These are phyloP conservation scores for Laguncularia racemosa DNA, from an alignment of 345 rosid genomes.

Conservation along the genomic window DNA sequence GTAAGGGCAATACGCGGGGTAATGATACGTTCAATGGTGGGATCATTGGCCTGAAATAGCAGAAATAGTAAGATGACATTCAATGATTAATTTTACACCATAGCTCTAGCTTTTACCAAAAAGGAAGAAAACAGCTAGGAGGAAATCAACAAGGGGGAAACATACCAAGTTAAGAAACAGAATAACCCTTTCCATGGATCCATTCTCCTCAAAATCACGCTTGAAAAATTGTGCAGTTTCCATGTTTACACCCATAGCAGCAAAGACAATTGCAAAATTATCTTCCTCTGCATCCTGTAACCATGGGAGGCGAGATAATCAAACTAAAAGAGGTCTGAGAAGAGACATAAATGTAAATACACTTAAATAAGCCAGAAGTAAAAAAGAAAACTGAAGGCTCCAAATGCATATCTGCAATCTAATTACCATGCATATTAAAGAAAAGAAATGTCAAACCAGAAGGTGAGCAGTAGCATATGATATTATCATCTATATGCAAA, in stretches of 20 bases:
- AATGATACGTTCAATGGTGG: constrained; percentile 92
- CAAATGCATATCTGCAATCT: too few relatives aligned
- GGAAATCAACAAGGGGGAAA: neutral
- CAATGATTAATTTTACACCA: neutral
- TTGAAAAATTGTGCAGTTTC: constrained; percentile 98
- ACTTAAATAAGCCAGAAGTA: too few relatives aligned
- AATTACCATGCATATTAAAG: too few relatives aligned
- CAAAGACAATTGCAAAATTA: constrained; percentile 96
- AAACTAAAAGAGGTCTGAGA: too few relatives aligned
- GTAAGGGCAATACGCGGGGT: constrained; percentile 97
- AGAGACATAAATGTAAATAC: too few relatives aligned
- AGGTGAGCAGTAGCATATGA: too few relatives aligned
- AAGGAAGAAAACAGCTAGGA: neutral
- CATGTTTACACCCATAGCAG: constrained; percentile 99
- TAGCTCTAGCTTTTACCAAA: neutral
- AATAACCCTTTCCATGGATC: constrained; percentile 97
- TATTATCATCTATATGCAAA: too few relatives aligned
- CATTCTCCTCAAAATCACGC: constrained; percentile 97
- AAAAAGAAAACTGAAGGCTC: too few relatives aligned
- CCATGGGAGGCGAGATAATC: constrained; percentile 2
- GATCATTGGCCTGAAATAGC: constrained; percentile 80
- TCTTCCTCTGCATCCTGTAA: constrained; percentile 78
- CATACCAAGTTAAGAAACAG: constrained; percentile 83
- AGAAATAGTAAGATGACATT: constrained; percentile 5
- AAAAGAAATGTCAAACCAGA: too few relatives aligned